Conservation (phyloP, 352 stramenopile genomes). For the Pythium brachiatum region DNA sequence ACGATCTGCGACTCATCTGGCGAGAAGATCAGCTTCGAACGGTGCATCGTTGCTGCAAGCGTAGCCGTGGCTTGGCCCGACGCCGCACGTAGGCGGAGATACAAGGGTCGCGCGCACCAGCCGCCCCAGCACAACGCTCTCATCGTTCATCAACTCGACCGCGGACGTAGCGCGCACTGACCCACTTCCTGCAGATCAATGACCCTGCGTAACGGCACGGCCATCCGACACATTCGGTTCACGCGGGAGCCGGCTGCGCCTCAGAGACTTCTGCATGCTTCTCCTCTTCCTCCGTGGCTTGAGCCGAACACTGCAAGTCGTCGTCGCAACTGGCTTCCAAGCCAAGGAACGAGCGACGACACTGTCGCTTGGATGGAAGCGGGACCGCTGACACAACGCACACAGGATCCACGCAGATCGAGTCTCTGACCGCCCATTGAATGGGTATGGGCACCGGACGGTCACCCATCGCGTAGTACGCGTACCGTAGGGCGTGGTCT, state of each 20-base stretch:
- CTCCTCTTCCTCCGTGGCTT: neutral
- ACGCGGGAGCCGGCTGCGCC: no score
- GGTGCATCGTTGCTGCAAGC: neutral
- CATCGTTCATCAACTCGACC: neutral
- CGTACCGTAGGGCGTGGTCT: neutral
- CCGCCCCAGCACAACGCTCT: neutral
- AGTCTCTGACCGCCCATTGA: neutral
- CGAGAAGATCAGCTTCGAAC: neutral
- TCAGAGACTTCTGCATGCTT: no score
- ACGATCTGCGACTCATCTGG: neutral
- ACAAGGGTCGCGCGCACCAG: neutral
- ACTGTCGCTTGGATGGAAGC: neutral
- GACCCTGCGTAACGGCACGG: no score
- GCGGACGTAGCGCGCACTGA: neutral
- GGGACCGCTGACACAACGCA: neutral
- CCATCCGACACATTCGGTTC: no score
- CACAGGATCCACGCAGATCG: neutral
- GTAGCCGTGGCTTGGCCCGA: neutral
- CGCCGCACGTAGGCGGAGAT: neutral
- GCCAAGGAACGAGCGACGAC: neutral
- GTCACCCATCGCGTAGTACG: neutral
- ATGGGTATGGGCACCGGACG: neutral
- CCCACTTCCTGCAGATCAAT: no score
- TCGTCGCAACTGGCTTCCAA: neutral
- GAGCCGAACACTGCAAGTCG: neutral